Evolutionary conservation across 2,329 filamentous ascomycete genomes (phyloP), one percentile per base, ranked within the genome.

Genomic region (Xylariaceae sp.): DNA sequence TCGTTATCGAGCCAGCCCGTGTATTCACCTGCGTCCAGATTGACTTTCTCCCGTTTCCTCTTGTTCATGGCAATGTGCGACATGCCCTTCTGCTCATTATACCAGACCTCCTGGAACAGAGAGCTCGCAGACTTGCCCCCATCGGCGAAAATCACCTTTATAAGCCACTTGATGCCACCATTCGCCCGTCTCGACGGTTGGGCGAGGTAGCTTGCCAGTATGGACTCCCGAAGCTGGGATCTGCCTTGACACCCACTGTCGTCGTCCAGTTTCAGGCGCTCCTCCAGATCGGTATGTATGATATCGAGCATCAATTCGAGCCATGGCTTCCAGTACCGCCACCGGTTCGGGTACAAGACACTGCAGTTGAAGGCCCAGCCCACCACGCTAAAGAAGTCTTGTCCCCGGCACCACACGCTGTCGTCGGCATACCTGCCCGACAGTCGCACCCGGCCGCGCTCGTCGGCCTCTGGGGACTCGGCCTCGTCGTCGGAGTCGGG

Each of bases 321-420:
- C 83, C 87, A 94, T 6, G 76, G 60, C 46, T 72, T 77, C 88
- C 89, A 96, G 51, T 79, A 72, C 31, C 68, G 71, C 90, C 92
- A 96, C 14, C 90, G 72, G 25, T 73, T 69, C 2, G 77, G 77
- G 46, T 90, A 69, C 19, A 72, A 57, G 2, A 83, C 71, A 32
- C 86, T 89, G 61, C 90, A 96, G 53, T 90, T 92, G 56, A 96
- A 88, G 0, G 85, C 83, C 92, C 92, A 96, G 3, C 90, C 92
- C 0, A 92, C 72, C 0, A 85, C 75, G 26, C 79, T 74, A 87
- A 92, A 98, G 50, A 96, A 93, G 52, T 94, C 86, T 40, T 84
- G 78, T 1, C 82, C 84, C n/a, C 75, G 72, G 12, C 63, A 64
- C 76, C 84, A 94, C 2, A 95, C 43, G 19, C 82, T 80, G 27